Base-by-base conservation (phyloP, 2,329 filamentous ascomycete genomes). In the Stemphylium lycopersici region DNA sequence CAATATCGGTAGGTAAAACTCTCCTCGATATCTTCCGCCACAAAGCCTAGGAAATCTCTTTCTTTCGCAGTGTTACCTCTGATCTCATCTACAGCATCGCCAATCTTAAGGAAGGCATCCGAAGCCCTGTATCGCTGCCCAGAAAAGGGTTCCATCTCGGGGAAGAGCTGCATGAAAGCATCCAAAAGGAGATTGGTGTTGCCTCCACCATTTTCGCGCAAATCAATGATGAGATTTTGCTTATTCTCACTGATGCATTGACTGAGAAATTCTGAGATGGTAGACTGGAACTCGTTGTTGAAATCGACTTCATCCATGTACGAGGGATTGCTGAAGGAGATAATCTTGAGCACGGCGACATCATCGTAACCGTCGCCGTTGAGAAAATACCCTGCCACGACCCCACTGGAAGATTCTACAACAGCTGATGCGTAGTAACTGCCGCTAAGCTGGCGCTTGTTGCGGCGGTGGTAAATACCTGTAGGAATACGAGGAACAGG, bases 191-290 rank as follows among this genome's bases (percentile, higher is more conserved):
- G 58, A 37, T 68, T 56, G 1, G 69, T 67, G 10, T 59, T 58
- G 10, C 87, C 87, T 13, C 87, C 87, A 0, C 75, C 76, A 56
- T 90, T 90, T 3, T 76, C 78, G 6, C 81, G 79, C 7, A 90
- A 61, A 59, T 90, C 87, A 52, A 90, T 81, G 33, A 89, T 77
- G 2, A 90, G 74, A 63, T 83, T 86, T 34, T 76, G 80, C 66
- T 84, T 85, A 2, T 78, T 77, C 6, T 75, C 74, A 0, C 66
- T 57, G 31, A 79, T 77, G 26, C 78, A 78, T 18, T 75, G 67
- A 0, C 71, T 65, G 8, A 86, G 68, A 58, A 86, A 81, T 0
- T 73, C 49, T 8, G 73, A 48, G 2, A 72, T 56, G 34, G 67
- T 58, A 31, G 67, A 61, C 51, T 77, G 78, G 15, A 71, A 68